Conservation (phyloP, 495 filamentous ascomycete species). For the Penicillium daleae region DNA sequence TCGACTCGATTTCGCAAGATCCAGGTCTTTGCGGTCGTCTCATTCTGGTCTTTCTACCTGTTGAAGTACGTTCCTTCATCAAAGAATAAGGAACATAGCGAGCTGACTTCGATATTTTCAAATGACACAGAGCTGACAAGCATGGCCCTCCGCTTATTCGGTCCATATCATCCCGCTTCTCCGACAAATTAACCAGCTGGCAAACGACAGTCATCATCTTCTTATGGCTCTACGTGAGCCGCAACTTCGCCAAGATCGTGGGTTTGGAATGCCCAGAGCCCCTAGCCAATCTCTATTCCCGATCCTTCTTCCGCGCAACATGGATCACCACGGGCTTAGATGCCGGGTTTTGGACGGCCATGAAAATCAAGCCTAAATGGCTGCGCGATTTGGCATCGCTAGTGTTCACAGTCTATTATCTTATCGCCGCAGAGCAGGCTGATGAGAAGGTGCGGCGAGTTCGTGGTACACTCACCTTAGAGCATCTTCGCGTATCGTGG, state of each 20-base stretch:
- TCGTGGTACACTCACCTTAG: slow-evolving; percentile 80
- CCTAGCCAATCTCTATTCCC: slow-evolving; percentile 88
- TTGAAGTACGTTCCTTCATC: slow-evolving; percentile 55
- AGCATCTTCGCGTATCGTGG: slow-evolving; percentile 93
- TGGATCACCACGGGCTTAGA: slow-evolving; percentile 95
- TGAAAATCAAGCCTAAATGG: slow-evolving; percentile 85
- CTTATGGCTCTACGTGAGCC: slow-evolving; percentile 86
- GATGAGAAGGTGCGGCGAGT: slow-evolving; percentile 98
- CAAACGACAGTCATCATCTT: slow-evolving; percentile 86
- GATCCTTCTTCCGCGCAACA: slow-evolving; percentile 96
- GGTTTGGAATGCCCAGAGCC: slow-evolving; percentile 93
- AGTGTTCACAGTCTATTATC: slow-evolving; percentile 83
- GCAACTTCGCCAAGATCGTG: slow-evolving; percentile 91
- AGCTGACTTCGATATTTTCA: not conserved
- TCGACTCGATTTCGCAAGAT: slow-evolving; percentile 89
- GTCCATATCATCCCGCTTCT: slow-evolving; percentile 69
- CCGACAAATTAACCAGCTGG: slow-evolving; percentile 76
- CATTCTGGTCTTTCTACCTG: slow-evolving; percentile 89
- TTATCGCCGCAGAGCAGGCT: slow-evolving; percentile 89
- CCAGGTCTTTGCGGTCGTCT: slow-evolving; percentile 87
- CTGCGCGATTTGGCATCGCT: slow-evolving; percentile 80
- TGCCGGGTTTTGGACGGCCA: slow-evolving; percentile 97
- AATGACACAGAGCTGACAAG: slow-evolving; percentile 66
- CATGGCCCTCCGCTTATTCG: slow-evolving; percentile 85
- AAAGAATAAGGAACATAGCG: not conserved